Evolutionary conservation across 495 filamentous ascomycete species (phyloP).

Genomic region (Cercophora samala): DNA sequence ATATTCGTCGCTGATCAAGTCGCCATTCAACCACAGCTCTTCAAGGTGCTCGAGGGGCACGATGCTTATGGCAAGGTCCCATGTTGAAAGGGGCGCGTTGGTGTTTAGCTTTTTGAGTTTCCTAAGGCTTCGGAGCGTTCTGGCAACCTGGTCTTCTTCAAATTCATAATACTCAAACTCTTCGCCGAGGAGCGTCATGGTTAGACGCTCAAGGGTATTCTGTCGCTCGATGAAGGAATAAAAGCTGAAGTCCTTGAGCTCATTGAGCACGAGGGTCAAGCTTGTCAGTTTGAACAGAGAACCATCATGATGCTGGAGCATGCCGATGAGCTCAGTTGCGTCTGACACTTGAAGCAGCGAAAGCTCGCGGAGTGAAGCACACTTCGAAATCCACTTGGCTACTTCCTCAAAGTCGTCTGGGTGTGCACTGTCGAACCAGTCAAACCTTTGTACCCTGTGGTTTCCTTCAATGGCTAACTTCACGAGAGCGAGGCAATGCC

Average conservation of each 20-base stretch:
- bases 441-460: background rate
- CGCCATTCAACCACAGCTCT: conserved; percentile 54
- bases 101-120: conserved; percentile 32
- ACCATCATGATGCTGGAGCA: conserved; percentile 37
- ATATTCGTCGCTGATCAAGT: conserved; percentile 52
- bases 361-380: conserved; percentile 51
- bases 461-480: conserved; percentile 20
- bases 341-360: conserved; percentile 50
- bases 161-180: too few relatives aligned
- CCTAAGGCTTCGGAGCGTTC: conserved; percentile 24
- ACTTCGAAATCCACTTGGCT: conserved; percentile 54
- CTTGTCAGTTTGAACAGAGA: conserved; percentile 25
- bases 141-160: too few relatives aligned
- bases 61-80: conserved; percentile 14
- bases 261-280: conserved; percentile 24
- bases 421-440: conserved; percentile 35
- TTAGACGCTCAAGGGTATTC: conserved; percentile 28
- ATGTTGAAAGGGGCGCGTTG: conserved; percentile 21
- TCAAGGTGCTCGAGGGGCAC: conserved; percentile 48
- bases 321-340: conserved; percentile 41
- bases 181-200: conserved; percentile 49
- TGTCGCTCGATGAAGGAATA: conserved; percentile 27
- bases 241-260: conserved; percentile 20
- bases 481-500: conserved; percentile 54
- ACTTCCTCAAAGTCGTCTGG: conserved; percentile 47